Evolutionary conservation across 73 alveolate genomes (phyloP).

Genomic region (Tetrahymena borealis): DNA sequence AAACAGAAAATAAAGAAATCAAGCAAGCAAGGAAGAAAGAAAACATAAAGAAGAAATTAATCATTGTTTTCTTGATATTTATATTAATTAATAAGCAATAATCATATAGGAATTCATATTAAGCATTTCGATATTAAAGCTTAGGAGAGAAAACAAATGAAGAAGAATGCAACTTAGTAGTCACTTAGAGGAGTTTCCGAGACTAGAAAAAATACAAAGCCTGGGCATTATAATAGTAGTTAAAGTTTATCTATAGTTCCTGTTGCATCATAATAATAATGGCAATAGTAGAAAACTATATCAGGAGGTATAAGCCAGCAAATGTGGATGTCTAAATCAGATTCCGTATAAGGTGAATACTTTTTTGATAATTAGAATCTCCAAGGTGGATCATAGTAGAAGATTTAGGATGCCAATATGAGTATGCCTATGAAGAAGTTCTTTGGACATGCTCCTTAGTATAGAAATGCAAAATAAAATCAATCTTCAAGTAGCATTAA

Average conservation of each 20-base stretch:
- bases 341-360: background rate
- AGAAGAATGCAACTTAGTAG: background rate
- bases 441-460: background rate
- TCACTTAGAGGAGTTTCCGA: background rate
- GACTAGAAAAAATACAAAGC: background rate
- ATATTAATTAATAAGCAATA: background rate
- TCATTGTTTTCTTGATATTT: background rate
- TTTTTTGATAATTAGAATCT: background rate
- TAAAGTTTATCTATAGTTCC: background rate
- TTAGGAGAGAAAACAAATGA: background rate
- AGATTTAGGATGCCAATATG: background rate
- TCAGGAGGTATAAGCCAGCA: background rate
- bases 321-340: constrained; percentile 1
- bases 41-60: background rate
- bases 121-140: background rate
- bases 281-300: background rate
- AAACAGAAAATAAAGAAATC: background rate
- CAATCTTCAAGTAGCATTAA: background rate
- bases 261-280: background rate
- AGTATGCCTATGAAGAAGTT: background rate
- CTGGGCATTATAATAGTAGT: background rate
- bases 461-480: background rate
- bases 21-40: background rate
- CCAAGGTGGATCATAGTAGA: background rate
- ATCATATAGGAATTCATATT: background rate